Conservation (phyloP, 495 filamentous ascomycete genomes). For the Hypoxylon perforatum region DNA sequence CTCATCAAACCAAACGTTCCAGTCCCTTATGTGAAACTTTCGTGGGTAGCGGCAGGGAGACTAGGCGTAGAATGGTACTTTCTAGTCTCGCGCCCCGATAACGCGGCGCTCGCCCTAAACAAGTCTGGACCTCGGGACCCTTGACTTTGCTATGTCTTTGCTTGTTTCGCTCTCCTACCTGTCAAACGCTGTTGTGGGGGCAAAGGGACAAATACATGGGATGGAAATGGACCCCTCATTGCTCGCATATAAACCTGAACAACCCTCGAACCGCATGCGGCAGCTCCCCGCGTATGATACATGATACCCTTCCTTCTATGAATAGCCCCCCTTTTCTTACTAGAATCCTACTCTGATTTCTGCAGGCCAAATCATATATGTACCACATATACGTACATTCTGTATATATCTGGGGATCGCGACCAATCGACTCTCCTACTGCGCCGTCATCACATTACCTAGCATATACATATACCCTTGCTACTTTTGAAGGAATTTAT, state of each 20-base stretch:
- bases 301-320: conserved; percentile 14
- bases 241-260: conserved; percentile 38
- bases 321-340: conserved; percentile 8
- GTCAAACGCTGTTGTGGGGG: conserved; percentile 33
- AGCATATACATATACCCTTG: conserved; percentile 10
- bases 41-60: background rate
- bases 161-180: conserved; percentile 24
- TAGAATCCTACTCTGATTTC: conserved; percentile 16
- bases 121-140: conserved; percentile 25
- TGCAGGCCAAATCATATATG: conserved; percentile 18
- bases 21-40: conserved; percentile 26
- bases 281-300: conserved; percentile 17
- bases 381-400: conserved; percentile 17
- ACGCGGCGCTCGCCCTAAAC: conserved; percentile 29
- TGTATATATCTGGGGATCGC: conserved; percentile 1
- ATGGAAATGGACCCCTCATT: conserved; percentile 35
- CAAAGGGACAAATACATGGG: conserved; percentile 17
- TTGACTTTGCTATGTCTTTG: conserved; percentile 4
- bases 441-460: conserved; percentile 21
- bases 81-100: conserved; percentile 28
- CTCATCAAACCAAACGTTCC: conserved; percentile 40
- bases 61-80: background rate
- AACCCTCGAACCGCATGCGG: conserved; percentile 36
- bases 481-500: conserved; percentile 9
- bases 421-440: conserved; percentile 23